Conservation (phyloP, 768 basidiomycete genomes). For the Gautieria morchelliformis region DNA sequence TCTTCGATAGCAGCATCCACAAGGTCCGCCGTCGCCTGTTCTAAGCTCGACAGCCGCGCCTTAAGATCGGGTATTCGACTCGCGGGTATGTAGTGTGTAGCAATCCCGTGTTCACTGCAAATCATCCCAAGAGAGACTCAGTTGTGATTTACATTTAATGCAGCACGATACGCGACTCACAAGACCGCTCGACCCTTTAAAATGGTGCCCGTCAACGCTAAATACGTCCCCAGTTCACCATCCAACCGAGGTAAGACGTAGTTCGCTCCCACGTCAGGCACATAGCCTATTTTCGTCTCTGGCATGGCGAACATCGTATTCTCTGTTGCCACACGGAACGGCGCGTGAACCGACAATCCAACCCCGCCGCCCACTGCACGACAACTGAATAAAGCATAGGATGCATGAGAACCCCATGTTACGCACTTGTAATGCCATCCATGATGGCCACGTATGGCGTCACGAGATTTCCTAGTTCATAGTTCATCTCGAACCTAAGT, state of each 20-base stretch:
- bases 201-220: conserved; percentile 71
- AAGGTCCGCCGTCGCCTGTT: conserved; percentile 20
- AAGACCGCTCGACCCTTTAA: conserved; percentile 77
- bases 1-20: conserved; percentile 55
- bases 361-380: conserved; percentile 88
- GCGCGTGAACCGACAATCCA: conserved; percentile 74
- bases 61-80: conserved; percentile 63
- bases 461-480: conserved; percentile 52
- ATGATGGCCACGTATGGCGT: conserved; percentile 91
- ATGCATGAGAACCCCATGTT: conserved; percentile 8
- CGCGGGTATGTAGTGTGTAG: conserved; percentile 87
- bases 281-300: conserved; percentile 86
- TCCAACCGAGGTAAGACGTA: conserved; percentile 86
- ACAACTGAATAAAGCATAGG: not conserved
- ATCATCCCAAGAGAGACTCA: not conserved
- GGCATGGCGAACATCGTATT: conserved; percentile 93
- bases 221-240: conserved; percentile 89
- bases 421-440: conserved; percentile 86
- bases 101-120: conserved; percentile 78
- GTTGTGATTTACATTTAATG: not conserved
- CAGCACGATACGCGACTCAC: conserved; percentile 35
- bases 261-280: conserved; percentile 88
- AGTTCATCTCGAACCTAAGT: conserved; percentile 71
- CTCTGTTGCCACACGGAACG: conserved; percentile 90
- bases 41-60: conserved; percentile 46